Base-by-base conservation (phyloP, 148 eudicot genomes). In the Cornus suecica region DNA sequence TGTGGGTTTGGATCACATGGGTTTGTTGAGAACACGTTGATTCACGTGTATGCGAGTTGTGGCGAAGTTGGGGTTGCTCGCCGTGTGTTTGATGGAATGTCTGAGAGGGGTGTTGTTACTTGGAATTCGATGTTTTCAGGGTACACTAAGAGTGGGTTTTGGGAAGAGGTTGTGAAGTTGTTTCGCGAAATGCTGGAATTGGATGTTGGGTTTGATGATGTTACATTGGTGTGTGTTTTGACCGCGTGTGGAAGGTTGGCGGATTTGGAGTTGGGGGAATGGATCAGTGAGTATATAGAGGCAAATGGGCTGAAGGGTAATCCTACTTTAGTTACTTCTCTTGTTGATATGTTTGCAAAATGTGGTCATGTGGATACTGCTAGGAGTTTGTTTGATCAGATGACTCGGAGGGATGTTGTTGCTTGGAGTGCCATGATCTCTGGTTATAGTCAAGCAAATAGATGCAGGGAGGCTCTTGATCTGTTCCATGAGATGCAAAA, bases 361-460 rank as follows among this genome's bases (percentile, higher is more conserved):
- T 84, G 87, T 23, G 87, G 87, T 22, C 70, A 27, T 69, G 72
- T 81, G 69, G 84, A 81, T 24, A 56, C 24, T 41, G 87, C 84
- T 0, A 72, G 82, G 28, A 4, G 52, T 9, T 32, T 81, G 75
- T 84, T 84, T 68, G 84, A 81, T 78, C 54, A 68, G 69, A 81
- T 81, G 80, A 27, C 71, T 24, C 69, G 8, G 9, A 81, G 60
- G 52, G 82, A 84, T 78, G 84, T 84, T 68, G 84, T 84, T 66
- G 87, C 84, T 0, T 84, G 87, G 87, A 84, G 84, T 32, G 82
- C 84, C 16, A 84, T 84, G 87, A 84, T 84, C 10, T 81, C 87
- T 8, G 84, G 84, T 26, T 84, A 81, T 61, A 76, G 64, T 42
- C 84, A 78, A 70, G 77, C 84, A 28, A 65, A 60, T 61, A 74